Evolutionary conservation across 179 eudicot species (phyloP).

Genomic region (Silene coronaria): DNA sequence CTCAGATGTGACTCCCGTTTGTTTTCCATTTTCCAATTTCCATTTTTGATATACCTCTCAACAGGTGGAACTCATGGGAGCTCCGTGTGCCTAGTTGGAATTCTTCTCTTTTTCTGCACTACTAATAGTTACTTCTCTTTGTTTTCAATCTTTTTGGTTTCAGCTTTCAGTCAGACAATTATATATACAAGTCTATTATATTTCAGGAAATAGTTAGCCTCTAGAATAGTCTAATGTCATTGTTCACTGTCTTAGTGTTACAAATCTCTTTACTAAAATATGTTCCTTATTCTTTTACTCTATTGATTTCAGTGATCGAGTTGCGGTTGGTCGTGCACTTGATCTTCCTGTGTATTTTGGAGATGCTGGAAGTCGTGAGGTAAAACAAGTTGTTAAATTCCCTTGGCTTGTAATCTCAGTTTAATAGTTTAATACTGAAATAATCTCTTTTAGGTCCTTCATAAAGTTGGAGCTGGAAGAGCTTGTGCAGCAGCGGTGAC

Average conservation of each 20-base stretch:
- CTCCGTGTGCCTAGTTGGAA: background rate
- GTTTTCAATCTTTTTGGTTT: background rate
- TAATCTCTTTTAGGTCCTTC: constrained; percentile 68
- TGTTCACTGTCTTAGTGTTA: background rate
- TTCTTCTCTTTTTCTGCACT: background rate
- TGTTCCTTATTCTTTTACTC: constrained; percentile 5
- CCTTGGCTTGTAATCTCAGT: constrained; percentile 11
- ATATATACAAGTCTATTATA: background rate
- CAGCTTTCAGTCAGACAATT: background rate
- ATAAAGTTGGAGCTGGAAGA: constrained; percentile 94
- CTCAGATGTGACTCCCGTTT: background rate
- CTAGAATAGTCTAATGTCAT: background rate
- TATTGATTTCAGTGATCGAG: constrained; percentile 66
- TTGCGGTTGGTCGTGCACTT: constrained; percentile 92
- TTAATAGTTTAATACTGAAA: constrained; percentile 22
- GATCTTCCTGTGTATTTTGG: constrained; percentile 98
- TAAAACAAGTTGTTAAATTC: constrained; percentile 27
- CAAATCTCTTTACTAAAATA: background rate
- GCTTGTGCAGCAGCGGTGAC: constrained; percentile 97
- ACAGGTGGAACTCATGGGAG: background rate
- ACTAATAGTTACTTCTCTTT: background rate
- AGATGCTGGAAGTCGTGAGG: constrained; percentile 99
- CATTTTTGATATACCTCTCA: background rate
- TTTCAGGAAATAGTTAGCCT: background rate
- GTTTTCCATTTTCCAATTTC: background rate